Evolutionary conservation across 164 flowering plant genomes (phyloP), one percentile per base, ranked within the genome.

Genomic region (Nymphaea thermarum): DNA sequence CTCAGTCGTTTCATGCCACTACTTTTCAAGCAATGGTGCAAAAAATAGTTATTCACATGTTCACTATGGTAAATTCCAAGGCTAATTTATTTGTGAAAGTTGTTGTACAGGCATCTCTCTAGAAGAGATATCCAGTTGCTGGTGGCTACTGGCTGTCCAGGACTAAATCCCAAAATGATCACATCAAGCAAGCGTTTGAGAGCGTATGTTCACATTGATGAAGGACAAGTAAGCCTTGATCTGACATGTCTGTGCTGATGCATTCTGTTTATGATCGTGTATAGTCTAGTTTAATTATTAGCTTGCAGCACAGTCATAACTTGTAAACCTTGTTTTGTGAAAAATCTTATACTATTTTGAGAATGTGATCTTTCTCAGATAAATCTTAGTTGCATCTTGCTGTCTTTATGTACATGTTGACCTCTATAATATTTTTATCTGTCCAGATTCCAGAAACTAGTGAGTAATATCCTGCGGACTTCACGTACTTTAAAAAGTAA

Each of bases 121-220:
- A 61, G 42, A 61, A 61, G 64, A 61, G 64, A 61, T 61, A 61
- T 61, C 42, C 64, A 61, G 64, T n/a, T 61, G 25, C 8, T 61
- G 64, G 64, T 61, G 64, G 64, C 25, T n/a, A 17, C 64, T 36
- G 64, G 64, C 10, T 61, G 64, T 36, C 64, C 42, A 10, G 4
- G 8, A 7, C 64, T 4, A 36, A 61, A 61, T 61, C 64, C 64
- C 16, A 61, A 61, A 36, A 36, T 61, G 8, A 61, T 61, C 64
- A 61, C 64, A 6, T 61, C 64, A 61, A 61, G 64, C 64, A 61
- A 61, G 64, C 64, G 64, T 8, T 36, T 61, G 64, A 61, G 64
- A 36, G 64, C 64, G 6, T 61, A 61, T 61, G 64, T 61, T 7
- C 64, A 61, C 42, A 17, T 61, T n/a, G 42, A 61, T 61, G 64